phyloP scores from a whole-genome alignment of 2,329 filamentous ascomycete genomes.

The Hymenoscyphus fructigenus region DNA sequence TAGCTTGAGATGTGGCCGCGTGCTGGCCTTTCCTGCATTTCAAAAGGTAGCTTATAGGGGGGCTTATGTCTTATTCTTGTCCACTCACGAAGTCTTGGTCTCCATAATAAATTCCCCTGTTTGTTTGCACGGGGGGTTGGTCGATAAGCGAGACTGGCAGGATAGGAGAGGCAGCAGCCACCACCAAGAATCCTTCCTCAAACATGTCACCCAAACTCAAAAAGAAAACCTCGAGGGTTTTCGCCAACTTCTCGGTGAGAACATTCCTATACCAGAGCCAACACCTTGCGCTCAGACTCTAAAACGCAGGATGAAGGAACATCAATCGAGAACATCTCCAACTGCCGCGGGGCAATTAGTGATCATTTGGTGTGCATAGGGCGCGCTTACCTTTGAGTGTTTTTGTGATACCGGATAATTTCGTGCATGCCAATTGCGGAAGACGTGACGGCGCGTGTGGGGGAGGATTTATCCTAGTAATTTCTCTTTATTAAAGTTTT shows the following conservation, averaged over 20 bases:
- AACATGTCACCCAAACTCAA: background rate
- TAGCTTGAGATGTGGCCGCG: background rate
- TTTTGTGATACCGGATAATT: background rate
- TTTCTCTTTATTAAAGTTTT: background rate
- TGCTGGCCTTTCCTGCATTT: background rate
- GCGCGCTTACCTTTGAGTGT: background rate
- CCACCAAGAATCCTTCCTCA: background rate
- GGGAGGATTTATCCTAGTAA: background rate
- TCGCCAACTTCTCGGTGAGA: background rate
- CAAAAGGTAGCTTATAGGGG: background rate
- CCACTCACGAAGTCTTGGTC: background rate
- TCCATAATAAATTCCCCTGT: background rate
- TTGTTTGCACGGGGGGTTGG: background rate
- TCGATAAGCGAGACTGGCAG: background rate
- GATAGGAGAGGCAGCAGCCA: background rate
- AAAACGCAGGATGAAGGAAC: background rate
- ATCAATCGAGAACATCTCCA: background rate
- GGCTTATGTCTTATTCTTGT: conserved; percentile 1
- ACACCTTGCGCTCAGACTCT: background rate
- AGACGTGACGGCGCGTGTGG: background rate
- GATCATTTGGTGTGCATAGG: background rate
- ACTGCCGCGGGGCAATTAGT: background rate
- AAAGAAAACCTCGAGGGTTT: background rate
- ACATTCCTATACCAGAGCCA: background rate
- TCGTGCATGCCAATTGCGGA: conserved; percentile 1